Evolutionary conservation across 768 basidiomycete species (phyloP).

Genomic region (Mycena galopus): DNA sequence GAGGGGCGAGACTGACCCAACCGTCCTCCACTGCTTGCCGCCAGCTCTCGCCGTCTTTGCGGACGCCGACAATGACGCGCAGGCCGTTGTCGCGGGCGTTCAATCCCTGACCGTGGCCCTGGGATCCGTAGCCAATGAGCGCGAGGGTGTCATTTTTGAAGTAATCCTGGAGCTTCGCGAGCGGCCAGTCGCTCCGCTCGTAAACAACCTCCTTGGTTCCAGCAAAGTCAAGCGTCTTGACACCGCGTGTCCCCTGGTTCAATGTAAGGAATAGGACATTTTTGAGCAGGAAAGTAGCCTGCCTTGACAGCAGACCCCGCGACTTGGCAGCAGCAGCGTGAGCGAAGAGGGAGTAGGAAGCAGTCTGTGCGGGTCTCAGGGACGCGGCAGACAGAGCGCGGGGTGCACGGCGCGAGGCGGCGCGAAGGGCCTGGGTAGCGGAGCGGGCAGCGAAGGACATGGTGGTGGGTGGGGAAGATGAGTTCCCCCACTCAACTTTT

Average conservation of each 20-base stretch:
- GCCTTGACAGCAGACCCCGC: slow-evolving; percentile 52
- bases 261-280: slow-evolving; percentile 6
- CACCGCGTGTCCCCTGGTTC: slow-evolving; percentile 73
- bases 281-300: slow-evolving; percentile 29
- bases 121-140: slow-evolving; percentile 98
- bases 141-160: slow-evolving; percentile 99
- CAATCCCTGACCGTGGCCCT: slow-evolving; percentile 98
- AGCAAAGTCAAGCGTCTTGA: slow-evolving; percentile 97
- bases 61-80: slow-evolving; percentile 98
- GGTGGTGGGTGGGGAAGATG: slow-evolving; percentile 44
- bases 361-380: slow-evolving; percentile 59
- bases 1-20: slow-evolving; percentile 73
- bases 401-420: slow-evolving; percentile 75
- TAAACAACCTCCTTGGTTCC: slow-evolving; percentile 94
- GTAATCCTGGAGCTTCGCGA: slow-evolving; percentile 98
- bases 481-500: not conserved
- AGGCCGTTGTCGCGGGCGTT: slow-evolving; percentile 99
- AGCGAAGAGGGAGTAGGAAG: slow-evolving; percentile 79
- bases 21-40: slow-evolving; percentile 95
- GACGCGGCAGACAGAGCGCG: slow-evolving; percentile 58
- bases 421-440: slow-evolving; percentile 70
- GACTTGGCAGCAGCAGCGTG: slow-evolving; percentile 60
- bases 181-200: slow-evolving; percentile 97
- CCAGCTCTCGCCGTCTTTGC: slow-evolving; percentile 97
- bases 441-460: slow-evolving; percentile 81